Evolutionary conservation across 78 protist species (phyloP).

Genomic region (Capsaspora owczarzaki): DNA sequence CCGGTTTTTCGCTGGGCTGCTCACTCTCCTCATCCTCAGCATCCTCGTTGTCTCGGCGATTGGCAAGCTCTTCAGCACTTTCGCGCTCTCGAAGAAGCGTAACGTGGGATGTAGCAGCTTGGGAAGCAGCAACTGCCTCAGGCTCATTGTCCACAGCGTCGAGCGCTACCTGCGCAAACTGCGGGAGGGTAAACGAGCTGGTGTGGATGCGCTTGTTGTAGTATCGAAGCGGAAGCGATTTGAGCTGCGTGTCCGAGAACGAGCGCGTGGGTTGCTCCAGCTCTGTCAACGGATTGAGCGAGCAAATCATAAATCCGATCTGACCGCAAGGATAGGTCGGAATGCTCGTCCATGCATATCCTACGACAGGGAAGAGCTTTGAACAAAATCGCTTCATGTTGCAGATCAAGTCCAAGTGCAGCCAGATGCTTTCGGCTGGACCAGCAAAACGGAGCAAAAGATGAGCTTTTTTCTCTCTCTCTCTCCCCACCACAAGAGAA

Average conservation of each 20-base stretch:
- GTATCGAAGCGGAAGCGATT: constrained; percentile 52
- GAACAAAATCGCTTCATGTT: constrained; percentile 29
- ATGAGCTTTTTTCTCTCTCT: too few species aligned
- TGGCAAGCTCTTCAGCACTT: too few species aligned
- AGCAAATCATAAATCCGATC: constrained; percentile 72
- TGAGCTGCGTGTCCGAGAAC: neutral
- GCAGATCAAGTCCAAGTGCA: constrained; percentile 71
- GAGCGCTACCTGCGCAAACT: constrained; percentile 50
- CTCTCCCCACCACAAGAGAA: constrained; percentile 56
- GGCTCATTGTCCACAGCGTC: too few species aligned
- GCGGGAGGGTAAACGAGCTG: constrained; percentile 80
- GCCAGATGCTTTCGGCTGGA: constrained; percentile 76
- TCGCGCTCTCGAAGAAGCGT: too few species aligned
- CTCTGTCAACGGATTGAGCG: neutral
- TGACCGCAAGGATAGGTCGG: constrained; percentile 91
- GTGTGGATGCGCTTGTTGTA: constrained; percentile 71
- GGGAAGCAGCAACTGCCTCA: too few species aligned
- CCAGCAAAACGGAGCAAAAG: too few species aligned
- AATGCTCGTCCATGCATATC: constrained; percentile 67
- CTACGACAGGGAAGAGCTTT: constrained; percentile 43
- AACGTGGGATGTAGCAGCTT: too few species aligned
- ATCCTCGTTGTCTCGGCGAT: too few species aligned
- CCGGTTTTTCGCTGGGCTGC: too few species aligned
- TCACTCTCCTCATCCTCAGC: too few species aligned
- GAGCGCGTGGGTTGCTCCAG: constrained; percentile 8